Evolutionary conservation across 129 eudicot species (phyloP).

Genomic region (Dittrichia graveolens): DNA sequence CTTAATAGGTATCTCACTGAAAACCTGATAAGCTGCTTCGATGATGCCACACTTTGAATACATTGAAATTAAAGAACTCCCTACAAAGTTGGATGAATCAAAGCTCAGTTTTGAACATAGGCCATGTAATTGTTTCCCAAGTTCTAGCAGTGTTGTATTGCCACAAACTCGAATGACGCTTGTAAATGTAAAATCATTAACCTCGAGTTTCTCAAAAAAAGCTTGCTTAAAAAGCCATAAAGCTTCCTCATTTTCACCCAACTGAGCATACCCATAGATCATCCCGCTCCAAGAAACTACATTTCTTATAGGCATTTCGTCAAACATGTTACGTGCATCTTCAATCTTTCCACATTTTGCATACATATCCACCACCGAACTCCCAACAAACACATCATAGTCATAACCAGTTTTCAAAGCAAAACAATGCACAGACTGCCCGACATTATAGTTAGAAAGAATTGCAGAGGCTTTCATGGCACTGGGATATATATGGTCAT

Average conservation of each 20-base stretch:
- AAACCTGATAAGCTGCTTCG: constrained; percentile 60
- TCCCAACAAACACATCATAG: constrained; percentile 73
- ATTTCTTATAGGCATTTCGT: constrained; percentile 81
- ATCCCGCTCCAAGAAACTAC: constrained; percentile 97
- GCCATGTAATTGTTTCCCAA: constrained; percentile 78
- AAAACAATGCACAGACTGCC: constrained; percentile 60
- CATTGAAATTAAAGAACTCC: constrained; percentile 80
- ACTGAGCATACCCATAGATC: constrained; percentile 81
- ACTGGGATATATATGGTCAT: constrained; percentile 76
- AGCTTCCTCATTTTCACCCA: constrained; percentile 79
- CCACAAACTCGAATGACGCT: constrained; percentile 85
- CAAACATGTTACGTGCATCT: constrained; percentile 82
- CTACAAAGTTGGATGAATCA: constrained; percentile 65
- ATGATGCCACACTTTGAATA: constrained; percentile 86
- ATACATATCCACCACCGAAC: constrained; percentile 88
- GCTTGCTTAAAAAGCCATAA: constrained; percentile 66
- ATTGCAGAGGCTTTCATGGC: constrained; percentile 64
- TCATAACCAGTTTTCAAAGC: constrained; percentile 61
- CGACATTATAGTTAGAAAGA: constrained; percentile 40
- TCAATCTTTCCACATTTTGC: constrained; percentile 68
- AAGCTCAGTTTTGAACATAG: constrained; percentile 66
- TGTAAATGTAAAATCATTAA: constrained; percentile 84
- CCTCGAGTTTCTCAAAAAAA: constrained; percentile 54
- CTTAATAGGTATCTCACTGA: constrained; percentile 50
- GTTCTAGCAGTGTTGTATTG: constrained; percentile 58